Conservation (phyloP, 164 flowering plant genomes). For the Nymphaea thermarum region DNA sequence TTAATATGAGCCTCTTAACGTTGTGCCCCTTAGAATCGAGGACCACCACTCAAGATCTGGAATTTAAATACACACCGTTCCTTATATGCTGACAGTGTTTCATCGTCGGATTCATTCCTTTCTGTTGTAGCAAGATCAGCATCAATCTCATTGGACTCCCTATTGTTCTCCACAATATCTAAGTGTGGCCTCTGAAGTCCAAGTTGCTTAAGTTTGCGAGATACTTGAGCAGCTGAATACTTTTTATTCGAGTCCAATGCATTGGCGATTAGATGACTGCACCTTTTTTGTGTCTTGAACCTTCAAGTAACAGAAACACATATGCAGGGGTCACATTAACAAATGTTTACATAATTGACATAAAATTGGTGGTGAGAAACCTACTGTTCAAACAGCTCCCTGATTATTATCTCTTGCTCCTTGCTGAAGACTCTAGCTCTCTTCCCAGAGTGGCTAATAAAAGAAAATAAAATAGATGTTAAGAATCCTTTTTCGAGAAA, state of each 20-base stretch:
- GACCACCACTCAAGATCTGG: background rate
- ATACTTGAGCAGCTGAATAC: slow-evolving; percentile 55
- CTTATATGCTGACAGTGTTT: slow-evolving; percentile 36
- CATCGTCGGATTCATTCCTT: slow-evolving; percentile 41
- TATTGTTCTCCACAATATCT: slow-evolving; percentile 17
- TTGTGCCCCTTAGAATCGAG: too few species aligned
- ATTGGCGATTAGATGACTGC: slow-evolving; percentile 78
- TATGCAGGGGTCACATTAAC: background rate
- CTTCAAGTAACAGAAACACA: slow-evolving; percentile 17
- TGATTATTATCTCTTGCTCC: slow-evolving; percentile 55
- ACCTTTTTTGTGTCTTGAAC: slow-evolving; percentile 67
- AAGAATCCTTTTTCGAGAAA: background rate
- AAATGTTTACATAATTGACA: background rate
- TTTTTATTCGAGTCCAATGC: slow-evolving; percentile 47
- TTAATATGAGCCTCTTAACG: too few species aligned
- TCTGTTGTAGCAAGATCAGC: slow-evolving; percentile 13
- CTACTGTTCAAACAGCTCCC: slow-evolving; percentile 69
- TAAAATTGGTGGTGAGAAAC: slow-evolving; percentile 12
- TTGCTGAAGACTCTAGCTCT: slow-evolving; percentile 54
- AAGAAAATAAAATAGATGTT: background rate
- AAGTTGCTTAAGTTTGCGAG: slow-evolving; percentile 76
- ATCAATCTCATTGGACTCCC: slow-evolving; percentile 23
- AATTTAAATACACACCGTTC: slow-evolving; percentile 17
- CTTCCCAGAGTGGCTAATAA: slow-evolving; percentile 42
- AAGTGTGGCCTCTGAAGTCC: slow-evolving; percentile 40